Percentiles rank a stretch among this genome's conserved stretches.
phyloP scores from a whole-genome alignment of 2,329 filamentous ascomycete species.

The Arachnopeziza araneosa region DNA sequence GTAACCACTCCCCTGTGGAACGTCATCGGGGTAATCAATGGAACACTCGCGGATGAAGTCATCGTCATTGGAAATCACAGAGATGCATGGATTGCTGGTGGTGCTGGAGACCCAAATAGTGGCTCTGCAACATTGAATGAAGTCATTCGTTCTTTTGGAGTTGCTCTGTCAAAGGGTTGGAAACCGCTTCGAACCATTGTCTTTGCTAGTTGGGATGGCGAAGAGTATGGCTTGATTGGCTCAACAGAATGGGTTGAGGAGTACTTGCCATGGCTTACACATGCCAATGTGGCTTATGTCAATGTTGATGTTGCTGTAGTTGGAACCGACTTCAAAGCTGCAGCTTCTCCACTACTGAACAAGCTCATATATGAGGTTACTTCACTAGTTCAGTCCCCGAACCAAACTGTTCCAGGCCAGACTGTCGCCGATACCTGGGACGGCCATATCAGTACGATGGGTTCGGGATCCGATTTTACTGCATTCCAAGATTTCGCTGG shows the following conservation, averaged over 20 bases:
- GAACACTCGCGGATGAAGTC: slow-evolving; percentile 80
- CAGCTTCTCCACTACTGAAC: slow-evolving; percentile 59
- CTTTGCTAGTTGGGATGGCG: slow-evolving; percentile 69
- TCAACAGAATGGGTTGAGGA: slow-evolving; percentile 88
- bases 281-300: slow-evolving; percentile 65
- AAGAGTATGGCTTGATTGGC: slow-evolving; percentile 76
- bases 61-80: slow-evolving; percentile 88
- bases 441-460: slow-evolving; percentile 50
- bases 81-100: slow-evolving; percentile 85
- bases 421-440: slow-evolving; percentile 43
- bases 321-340: slow-evolving; percentile 50
- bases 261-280: slow-evolving; percentile 67
- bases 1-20: slow-evolving; percentile 82
- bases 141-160: slow-evolving; percentile 68
- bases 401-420: slow-evolving; percentile 33
- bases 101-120: slow-evolving; percentile 76
- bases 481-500: slow-evolving; percentile 56
- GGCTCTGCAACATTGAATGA: slow-evolving; percentile 77
- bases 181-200: slow-evolving; percentile 85
- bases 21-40: slow-evolving; percentile 88
- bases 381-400: slow-evolving; percentile 39
- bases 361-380: slow-evolving; percentile 54
- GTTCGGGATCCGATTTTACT: slow-evolving; percentile 63
- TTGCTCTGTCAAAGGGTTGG: slow-evolving; percentile 69
- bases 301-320: slow-evolving; percentile 69